phyloP scores from a whole-genome alignment of 768 basidiomycete genomes.

The Lactifluus pinguis region DNA sequence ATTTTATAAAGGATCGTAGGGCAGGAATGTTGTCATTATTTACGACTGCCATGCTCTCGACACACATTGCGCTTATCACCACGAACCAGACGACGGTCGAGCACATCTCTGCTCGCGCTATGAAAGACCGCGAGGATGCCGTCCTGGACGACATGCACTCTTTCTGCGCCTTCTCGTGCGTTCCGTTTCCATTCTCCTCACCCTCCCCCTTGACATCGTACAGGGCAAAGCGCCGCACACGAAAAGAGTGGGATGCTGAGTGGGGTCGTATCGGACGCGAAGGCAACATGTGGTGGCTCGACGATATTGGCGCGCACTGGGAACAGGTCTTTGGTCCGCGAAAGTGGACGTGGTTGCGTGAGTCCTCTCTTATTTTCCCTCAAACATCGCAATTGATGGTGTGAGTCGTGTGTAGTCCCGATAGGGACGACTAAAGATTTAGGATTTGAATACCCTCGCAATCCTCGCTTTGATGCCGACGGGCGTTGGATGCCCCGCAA shows the following conservation, averaged over 20 bases:
- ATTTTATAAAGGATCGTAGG: conserved; percentile 29
- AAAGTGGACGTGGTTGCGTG: conserved; percentile 69
- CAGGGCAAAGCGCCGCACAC: conserved; percentile 42
- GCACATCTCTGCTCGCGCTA: conserved; percentile 45
- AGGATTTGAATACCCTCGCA: conserved; percentile 55
- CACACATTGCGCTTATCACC: conserved; percentile 55
- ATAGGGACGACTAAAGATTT: conserved; percentile 47
- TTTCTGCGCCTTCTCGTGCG: conserved; percentile 50
- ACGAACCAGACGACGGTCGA: conserved; percentile 75
- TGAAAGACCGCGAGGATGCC: conserved; percentile 55
- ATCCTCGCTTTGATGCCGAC: conserved; percentile 63
- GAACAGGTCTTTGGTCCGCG: conserved; percentile 70
- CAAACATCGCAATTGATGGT: not conserved
- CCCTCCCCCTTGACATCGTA: not conserved
- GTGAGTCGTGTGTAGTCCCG: conserved; percentile 27
- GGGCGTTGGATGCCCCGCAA: conserved; percentile 57
- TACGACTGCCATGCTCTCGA: conserved; percentile 42
- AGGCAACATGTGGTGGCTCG: conserved; percentile 84
- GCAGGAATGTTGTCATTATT: conserved; percentile 67
- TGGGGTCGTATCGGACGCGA: conserved; percentile 73
- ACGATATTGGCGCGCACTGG: conserved; percentile 57
- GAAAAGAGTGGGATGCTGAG: conserved; percentile 58
- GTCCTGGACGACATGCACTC: conserved; percentile 42
- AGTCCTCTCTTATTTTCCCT: conserved; percentile 28
- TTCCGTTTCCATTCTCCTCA: not conserved